These are phyloP conservation scores for Globisporangium cystogenes DNA, from an alignment of 352 stramenopile species.

Conservation along the genomic window DNA sequence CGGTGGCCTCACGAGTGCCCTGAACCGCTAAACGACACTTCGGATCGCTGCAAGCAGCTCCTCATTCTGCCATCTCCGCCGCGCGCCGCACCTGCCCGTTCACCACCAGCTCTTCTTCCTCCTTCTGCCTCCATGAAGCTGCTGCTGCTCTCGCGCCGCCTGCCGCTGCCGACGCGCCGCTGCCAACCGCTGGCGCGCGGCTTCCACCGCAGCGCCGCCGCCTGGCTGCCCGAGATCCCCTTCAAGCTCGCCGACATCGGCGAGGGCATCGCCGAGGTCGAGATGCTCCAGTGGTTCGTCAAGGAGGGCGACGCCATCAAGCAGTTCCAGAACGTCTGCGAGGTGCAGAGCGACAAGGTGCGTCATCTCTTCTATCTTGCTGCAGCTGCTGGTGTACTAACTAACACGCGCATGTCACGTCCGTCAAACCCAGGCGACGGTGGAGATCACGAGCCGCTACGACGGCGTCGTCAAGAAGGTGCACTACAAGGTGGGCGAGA, in stretches of 20 bases:
- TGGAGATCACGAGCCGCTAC: constrained; percentile 98
- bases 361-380: neutral
- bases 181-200: neutral
- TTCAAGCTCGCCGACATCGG: constrained; percentile 97
- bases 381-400: no score
- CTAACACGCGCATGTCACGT: neutral
- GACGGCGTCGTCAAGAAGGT: constrained; percentile 92
- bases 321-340: constrained; percentile 97
- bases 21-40: neutral
- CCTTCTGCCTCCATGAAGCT: constrained; percentile 6
- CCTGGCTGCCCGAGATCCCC: constrained; percentile 63
- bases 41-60: neutral
- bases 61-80: constrained; percentile 13
- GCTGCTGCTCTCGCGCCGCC: constrained; percentile 9
- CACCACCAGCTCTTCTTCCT: neutral
- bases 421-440: constrained; percentile 59
- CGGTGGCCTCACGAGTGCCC: no score
- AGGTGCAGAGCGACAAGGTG: constrained; percentile 97
- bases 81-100: neutral
- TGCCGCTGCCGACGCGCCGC: constrained; percentile 2
- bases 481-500: constrained; percentile 92
- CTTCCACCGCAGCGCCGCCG: constrained; percentile 43
- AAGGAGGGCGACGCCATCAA: constrained; percentile 86
- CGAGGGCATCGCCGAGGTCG: constrained; percentile 98
- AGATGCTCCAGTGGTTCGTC: constrained; percentile 98